phyloP scores from a whole-genome alignment of 2,329 filamentous ascomycete genomes.

The Calonectria honghensis region DNA sequence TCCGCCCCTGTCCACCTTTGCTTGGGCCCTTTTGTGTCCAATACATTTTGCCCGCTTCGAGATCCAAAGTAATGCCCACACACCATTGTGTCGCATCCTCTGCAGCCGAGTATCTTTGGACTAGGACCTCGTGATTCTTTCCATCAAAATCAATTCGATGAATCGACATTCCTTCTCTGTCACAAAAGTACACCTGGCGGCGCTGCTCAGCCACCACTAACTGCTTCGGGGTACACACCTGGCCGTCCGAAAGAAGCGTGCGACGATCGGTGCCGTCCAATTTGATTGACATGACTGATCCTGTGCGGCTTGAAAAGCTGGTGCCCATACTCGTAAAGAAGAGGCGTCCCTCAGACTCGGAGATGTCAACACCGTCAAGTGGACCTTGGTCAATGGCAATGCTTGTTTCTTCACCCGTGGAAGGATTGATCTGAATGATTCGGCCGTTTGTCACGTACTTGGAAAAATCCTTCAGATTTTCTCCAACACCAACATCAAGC shows the following conservation, averaged over 20 bases:
- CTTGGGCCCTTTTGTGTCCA: conserved; percentile 10
- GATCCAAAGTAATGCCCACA: background rate
- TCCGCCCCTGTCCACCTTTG: background rate
- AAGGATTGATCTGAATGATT: background rate
- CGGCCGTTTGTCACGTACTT: background rate
- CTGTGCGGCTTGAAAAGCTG: background rate
- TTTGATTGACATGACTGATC: conserved; percentile 7
- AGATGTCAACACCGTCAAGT: background rate
- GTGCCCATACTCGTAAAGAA: conserved; percentile 1
- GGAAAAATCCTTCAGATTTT: background rate
- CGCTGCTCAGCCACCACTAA: background rate
- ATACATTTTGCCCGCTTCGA: background rate
- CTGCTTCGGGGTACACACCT: conserved; percentile 4
- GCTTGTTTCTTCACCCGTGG: background rate
- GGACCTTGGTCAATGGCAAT: background rate
- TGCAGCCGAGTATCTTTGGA: conserved; percentile 1
- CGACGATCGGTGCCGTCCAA: background rate
- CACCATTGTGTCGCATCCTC: background rate
- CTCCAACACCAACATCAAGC: conserved; percentile 4
- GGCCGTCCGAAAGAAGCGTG: background rate
- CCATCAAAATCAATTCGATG: conserved; percentile 10
- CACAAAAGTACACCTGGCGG: conserved; percentile 3
- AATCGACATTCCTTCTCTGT: background rate
- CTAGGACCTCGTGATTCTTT: background rate
- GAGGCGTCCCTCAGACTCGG: background rate